Conservation (phyloP, 176 grass and related monocot genomes). For the Elymus sibiricus region DNA sequence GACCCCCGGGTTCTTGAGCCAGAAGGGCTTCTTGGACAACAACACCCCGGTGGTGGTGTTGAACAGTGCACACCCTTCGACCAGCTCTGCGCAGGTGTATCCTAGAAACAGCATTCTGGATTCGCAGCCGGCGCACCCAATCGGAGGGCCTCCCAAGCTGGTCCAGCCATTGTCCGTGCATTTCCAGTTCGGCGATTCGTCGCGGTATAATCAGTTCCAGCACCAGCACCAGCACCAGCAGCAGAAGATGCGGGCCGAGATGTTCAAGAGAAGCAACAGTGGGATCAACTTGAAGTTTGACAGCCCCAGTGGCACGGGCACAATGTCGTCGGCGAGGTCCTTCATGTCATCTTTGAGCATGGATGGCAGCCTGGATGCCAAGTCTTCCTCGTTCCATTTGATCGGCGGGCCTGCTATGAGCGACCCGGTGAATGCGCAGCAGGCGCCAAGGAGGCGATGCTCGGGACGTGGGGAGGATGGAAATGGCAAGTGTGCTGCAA, state of each 20-base stretch:
- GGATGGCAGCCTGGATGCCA: constrained; percentile 68
- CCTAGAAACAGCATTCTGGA: constrained; percentile 37
- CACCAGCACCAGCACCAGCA: constrained; percentile 52
- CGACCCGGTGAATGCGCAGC: constrained; percentile 38
- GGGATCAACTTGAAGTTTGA: constrained; percentile 76
- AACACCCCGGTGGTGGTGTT: constrained; percentile 7
- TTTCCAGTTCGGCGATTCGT: constrained; percentile 30
- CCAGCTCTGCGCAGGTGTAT: constrained; percentile 42
- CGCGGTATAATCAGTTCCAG: constrained; percentile 40
- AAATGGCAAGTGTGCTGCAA: constrained; percentile 68
- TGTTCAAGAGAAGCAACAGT: constrained; percentile 66
- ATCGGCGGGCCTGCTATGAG: constrained; percentile 46
- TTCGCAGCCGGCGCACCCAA: not conserved
- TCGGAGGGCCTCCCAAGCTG: constrained; percentile 34
- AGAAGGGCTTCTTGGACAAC: constrained; percentile 48
- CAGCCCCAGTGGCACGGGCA: constrained; percentile 32
- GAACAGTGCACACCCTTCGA: constrained; percentile 37
- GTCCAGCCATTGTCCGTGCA: constrained; percentile 49
- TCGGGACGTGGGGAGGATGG: constrained; percentile 60
- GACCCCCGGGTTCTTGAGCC: constrained; percentile 25
- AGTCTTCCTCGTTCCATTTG: constrained; percentile 63
- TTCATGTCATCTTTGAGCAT: constrained; percentile 83
- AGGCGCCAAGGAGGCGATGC: constrained; percentile 47
- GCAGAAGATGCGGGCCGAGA: constrained; percentile 74
- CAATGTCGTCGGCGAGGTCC: constrained; percentile 51